A percentile compares a stretch with the other conserved stretches of the same genome.
phyloP scores from a whole-genome alignment of 805 yeast species.

The Cyberlindnera xishuangbannaensis region DNA sequence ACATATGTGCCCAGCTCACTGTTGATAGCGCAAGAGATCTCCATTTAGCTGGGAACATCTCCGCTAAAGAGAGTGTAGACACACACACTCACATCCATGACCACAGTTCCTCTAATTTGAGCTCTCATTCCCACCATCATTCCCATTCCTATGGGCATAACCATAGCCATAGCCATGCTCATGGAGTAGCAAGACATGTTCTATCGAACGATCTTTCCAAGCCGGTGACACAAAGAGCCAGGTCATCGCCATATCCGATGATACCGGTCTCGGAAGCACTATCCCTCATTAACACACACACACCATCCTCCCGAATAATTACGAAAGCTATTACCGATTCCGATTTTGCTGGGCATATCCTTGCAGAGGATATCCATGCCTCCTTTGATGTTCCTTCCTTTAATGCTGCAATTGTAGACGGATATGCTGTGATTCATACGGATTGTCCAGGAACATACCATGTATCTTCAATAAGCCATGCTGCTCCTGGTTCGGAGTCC shows the following conservation, averaged over 20 bases:
- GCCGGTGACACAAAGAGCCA: constrained; percentile 37
- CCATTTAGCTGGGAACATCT: constrained; percentile 24
- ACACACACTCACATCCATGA: constrained; percentile 14
- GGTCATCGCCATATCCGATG: constrained; percentile 46
- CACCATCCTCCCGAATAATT: constrained; percentile 27
- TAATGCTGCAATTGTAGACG: constrained; percentile 52
- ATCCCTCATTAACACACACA: constrained; percentile 26
- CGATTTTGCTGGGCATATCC: constrained; percentile 31
- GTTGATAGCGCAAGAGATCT: constrained; percentile 34
- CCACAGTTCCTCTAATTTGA: no score
- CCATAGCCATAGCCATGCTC: no score
- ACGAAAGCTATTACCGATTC: constrained; percentile 24
- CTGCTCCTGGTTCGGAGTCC: constrained; percentile 26
- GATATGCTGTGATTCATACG: constrained; percentile 42
- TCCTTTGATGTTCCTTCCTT: constrained; percentile 39
- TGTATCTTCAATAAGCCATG: constrained; percentile 37
- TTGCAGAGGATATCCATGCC: constrained; percentile 38
- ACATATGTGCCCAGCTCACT: constrained; percentile 36
- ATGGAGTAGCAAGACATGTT: constrained; percentile 33
- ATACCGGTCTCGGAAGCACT: constrained; percentile 37
- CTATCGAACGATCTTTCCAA: constrained; percentile 30
- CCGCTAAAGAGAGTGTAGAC: neutral
- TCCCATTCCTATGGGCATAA: no score
- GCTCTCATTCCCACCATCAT: no score
- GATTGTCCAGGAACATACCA: constrained; percentile 43